Evolutionary conservation across 495 filamentous ascomycete species (phyloP), one percentile per base, ranked within the genome.

Genomic region (Daldinia concentrica): DNA sequence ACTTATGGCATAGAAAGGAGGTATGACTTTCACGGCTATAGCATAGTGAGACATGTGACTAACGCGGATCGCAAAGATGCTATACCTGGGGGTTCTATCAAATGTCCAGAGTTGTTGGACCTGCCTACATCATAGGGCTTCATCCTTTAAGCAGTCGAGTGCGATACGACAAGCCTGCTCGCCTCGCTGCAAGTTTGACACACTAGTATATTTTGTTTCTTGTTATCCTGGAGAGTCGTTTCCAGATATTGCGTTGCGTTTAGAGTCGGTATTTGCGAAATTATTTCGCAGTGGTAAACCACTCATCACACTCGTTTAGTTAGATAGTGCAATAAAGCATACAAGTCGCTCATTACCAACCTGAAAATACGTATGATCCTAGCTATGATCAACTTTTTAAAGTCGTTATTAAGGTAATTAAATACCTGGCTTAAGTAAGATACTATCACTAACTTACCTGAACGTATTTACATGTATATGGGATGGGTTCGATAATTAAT

Each of bases 1-100:
- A 72, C 51, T 55, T 55, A 67, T 64, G 63, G 71, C 62, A 72
- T 64, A 56, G 55, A 72, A 76, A 66, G 65, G 68, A 76, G 70
- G 72, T 73, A 58, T 45, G 71, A 73, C 34, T 12, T 37, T 26
- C 39, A 41, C 54, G 6, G 7, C 9, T 45, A 17, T 39, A 30
- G 22, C 22, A 29, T 54, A 19, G 7, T n/a, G 15, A n/a, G 54
- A 58, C 37, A n/a, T 24, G 56, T 29, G n/a, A 56, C 71, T 77
- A 76, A 77, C 68, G 4, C 34, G 15, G 12, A 51, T 19, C 9
- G 15, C n/a, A 27, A 36, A 72, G 71, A 74, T 74, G 66, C 71
- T 58, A 60, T 66, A 66, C 51, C 60, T 29, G 64, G 61, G 66
- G 67, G 70, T 73, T 73, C 65, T 69, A 66, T 55, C 51, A 51